These are phyloP conservation scores for Escallonia herrerae DNA, from an alignment of 129 eudicot species.

Conservation along the genomic window DNA sequence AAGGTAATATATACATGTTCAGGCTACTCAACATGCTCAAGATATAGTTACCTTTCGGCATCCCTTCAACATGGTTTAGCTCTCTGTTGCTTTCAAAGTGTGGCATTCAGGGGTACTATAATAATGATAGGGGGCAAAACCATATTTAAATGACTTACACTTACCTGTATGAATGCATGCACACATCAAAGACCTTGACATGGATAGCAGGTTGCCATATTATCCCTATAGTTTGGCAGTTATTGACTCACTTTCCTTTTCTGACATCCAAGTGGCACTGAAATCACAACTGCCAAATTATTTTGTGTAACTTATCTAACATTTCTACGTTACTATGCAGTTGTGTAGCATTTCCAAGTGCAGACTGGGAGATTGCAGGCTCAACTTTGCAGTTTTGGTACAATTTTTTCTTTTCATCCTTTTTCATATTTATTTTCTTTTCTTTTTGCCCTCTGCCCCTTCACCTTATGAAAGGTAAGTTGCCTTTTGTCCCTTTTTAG, in stretches of 20 bases:
- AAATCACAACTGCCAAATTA: background rate
- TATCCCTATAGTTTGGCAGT: too few species aligned
- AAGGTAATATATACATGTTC: constrained; percentile 42
- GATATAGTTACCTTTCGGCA: background rate
- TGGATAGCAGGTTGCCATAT: too few species aligned
- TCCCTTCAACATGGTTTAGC: background rate
- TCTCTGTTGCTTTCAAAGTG: background rate
- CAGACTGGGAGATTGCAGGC: constrained; percentile 96
- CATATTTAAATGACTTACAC: too few species aligned
- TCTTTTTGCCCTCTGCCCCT: background rate
- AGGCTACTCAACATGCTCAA: background rate
- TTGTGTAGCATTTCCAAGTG: constrained; percentile 81
- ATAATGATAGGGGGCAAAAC: too few species aligned
- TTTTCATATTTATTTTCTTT: background rate
- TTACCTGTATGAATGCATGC: too few species aligned
- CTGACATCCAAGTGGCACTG: background rate
- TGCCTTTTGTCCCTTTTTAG: background rate
- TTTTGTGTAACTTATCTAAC: constrained; percentile 15
- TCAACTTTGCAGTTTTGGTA: constrained; percentile 97
- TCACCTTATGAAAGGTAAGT: background rate
- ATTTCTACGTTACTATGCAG: constrained; percentile 37
- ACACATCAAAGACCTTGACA: too few species aligned
- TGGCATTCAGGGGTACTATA: background rate
- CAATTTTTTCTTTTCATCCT: constrained; percentile 1
- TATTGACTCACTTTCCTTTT: background rate